A percentile compares a stretch with the other conserved stretches of the same genome.
Evolutionary conservation across 345 rosid species (phyloP).

Genomic region (Conringia planisiliqua): DNA sequence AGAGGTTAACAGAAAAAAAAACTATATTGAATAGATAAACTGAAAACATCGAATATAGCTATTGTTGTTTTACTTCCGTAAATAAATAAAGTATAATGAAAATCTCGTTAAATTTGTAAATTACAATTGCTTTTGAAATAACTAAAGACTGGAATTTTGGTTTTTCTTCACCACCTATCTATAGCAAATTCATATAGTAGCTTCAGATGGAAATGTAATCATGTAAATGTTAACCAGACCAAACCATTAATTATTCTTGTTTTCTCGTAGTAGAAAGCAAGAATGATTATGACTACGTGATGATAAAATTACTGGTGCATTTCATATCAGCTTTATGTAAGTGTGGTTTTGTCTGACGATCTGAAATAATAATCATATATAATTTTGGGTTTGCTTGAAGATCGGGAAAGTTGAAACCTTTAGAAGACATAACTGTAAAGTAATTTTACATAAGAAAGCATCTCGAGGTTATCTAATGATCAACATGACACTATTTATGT

Average conservation of each 20-base stretch:
- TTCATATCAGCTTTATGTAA: slow-evolving; percentile 31
- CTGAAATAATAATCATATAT: slow-evolving; percentile 25
- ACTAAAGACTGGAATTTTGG: not conserved
- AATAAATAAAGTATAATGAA: too few relatives aligned
- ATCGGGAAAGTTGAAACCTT: slow-evolving; percentile 32
- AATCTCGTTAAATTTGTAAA: not conserved
- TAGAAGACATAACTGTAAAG: slow-evolving; percentile 22
- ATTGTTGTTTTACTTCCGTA: too few relatives aligned
- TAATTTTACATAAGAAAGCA: slow-evolving; percentile 21
- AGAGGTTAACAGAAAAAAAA: too few relatives aligned
- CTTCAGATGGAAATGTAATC: not conserved
- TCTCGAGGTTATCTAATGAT: slow-evolving; percentile 32
- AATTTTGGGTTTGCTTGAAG: slow-evolving; percentile 34
- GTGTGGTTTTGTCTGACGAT: slow-evolving; percentile 28
- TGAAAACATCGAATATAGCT: too few relatives aligned
- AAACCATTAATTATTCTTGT: slow-evolving; percentile 3
- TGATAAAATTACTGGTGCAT: slow-evolving; percentile 18
- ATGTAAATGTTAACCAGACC: not conserved
- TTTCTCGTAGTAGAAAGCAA: slow-evolving; percentile 18
- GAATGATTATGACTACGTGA: slow-evolving; percentile 25
- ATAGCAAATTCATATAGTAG: not conserved
- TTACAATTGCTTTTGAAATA: not conserved
- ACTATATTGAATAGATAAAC: too few relatives aligned
- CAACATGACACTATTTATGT: slow-evolving; percentile 17
- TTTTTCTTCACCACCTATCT: not conserved